Evolutionary conservation across 441 rosid species (phyloP).

Genomic region (Populus hybrid): DNA sequence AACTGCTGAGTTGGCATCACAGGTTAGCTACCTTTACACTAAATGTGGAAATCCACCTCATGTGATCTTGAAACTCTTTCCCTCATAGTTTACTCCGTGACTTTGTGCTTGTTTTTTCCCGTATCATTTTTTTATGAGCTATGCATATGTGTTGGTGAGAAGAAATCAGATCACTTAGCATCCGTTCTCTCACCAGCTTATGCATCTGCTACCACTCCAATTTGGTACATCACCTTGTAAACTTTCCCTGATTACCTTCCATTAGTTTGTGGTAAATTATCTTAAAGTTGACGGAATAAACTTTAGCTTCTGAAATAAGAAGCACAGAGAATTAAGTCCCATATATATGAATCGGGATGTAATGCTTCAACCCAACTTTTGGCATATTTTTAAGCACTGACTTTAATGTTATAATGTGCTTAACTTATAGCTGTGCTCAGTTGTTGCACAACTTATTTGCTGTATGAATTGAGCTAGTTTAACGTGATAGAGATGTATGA

Average conservation of each 20-base stretch:
- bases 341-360: background rate
- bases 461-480: background rate
- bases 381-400: background rate
- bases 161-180: background rate
- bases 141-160: background rate
- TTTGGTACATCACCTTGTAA: background rate
- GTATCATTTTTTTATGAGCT: too few species aligned
- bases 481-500: background rate
- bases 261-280: background rate
- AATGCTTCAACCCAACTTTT: background rate
- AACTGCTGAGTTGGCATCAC: constrained; percentile 93
- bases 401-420: background rate
- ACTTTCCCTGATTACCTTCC: constrained; percentile 1
- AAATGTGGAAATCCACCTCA: background rate
- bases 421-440: background rate
- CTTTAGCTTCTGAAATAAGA: background rate
- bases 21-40: constrained; percentile 42
- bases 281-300: background rate
- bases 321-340: background rate
- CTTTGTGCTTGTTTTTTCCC: background rate
- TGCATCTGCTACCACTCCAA: background rate
- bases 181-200: background rate
- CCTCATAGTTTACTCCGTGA: background rate
- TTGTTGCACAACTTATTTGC: background rate
- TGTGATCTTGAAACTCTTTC: background rate